These are phyloP conservation scores for Phytophthora quininea DNA, from an alignment of 352 stramenopile species.

Conservation along the genomic window DNA sequence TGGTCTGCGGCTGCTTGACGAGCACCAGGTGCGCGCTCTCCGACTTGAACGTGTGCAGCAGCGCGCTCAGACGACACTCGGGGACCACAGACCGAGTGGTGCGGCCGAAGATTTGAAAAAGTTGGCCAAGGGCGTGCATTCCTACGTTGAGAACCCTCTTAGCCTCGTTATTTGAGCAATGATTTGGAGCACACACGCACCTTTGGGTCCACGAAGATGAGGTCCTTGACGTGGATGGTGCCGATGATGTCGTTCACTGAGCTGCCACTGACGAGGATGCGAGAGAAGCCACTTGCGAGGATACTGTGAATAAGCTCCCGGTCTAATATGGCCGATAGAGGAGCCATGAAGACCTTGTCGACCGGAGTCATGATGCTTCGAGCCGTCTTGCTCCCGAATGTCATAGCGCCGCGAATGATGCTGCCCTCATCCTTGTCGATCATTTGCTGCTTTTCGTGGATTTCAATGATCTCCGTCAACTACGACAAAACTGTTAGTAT, in stretches of 20 bases:
- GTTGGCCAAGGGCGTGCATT: slow-evolving; percentile 63
- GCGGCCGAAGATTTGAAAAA: slow-evolving; percentile 77
- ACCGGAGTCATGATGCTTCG: slow-evolving; percentile 95
- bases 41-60: slow-evolving; percentile 95
- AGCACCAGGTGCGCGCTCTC: slow-evolving; percentile 94
- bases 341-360: slow-evolving; percentile 96
- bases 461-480: slow-evolving; percentile 96
- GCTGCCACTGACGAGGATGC: slow-evolving; percentile 92
- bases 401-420: slow-evolving; percentile 96
- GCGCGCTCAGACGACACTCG: slow-evolving; percentile 93
- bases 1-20: slow-evolving; percentile 92
- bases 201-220: slow-evolving; percentile 98
- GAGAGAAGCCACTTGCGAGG: slow-evolving; percentile 95
- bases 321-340: slow-evolving; percentile 70
- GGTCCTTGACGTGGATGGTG: slow-evolving; percentile 98
- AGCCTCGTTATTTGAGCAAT: slow-evolving; percentile 64
- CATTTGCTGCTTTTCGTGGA: slow-evolving; percentile 94
- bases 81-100: slow-evolving; percentile 82
- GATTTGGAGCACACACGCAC: slow-evolving; percentile 69
- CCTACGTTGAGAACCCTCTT: slow-evolving; percentile 42
- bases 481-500: slow-evolving; percentile 44
- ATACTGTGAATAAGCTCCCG: slow-evolving; percentile 93
- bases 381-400: slow-evolving; percentile 92
- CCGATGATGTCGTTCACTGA: slow-evolving; percentile 94
- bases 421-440: slow-evolving; percentile 94